Percentiles rank a stretch among this genome's conserved stretches.
These are phyloP conservation scores for Pezicula radicicola DNA, from an alignment of 2,329 filamentous ascomycete genomes.

Conservation along the genomic window DNA sequence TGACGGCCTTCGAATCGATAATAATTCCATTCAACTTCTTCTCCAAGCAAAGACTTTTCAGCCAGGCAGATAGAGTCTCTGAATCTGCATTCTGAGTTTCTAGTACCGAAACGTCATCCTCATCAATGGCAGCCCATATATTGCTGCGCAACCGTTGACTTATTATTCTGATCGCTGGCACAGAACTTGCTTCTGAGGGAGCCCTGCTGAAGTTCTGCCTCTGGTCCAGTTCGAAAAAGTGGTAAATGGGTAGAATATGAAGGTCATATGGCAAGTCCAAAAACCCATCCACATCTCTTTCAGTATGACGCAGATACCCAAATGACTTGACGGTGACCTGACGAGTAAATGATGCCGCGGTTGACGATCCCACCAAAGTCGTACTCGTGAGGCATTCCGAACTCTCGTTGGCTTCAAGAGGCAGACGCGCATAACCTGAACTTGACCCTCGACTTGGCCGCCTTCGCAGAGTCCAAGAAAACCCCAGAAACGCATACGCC, in stretches of 20 bases:
- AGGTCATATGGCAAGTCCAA: constrained; percentile 1
- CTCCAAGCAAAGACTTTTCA: not conserved
- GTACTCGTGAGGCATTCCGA: not conserved
- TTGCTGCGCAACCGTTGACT: not conserved
- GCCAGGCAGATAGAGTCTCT: not conserved
- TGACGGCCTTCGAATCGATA: not conserved
- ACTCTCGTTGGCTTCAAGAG: not conserved
- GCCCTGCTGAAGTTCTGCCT: not conserved
- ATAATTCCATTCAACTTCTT: not conserved
- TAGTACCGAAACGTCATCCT: not conserved
- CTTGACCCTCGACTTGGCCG: not conserved
- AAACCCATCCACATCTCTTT: not conserved
- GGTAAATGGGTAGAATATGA: constrained; percentile 1
- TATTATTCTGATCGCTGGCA: too few relatives aligned
- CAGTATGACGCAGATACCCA: constrained; percentile 5
- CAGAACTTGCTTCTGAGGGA: not conserved
- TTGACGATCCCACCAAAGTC: not conserved
- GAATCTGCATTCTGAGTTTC: not conserved
- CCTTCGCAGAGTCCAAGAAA: not conserved
- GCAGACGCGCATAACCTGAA: not conserved
- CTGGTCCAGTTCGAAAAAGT: not conserved
- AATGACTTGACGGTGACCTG: constrained; percentile 13
- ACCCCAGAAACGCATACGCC: not conserved
- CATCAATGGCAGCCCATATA: not conserved
- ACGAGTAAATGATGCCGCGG: not conserved